phyloP scores from a whole-genome alignment of 495 filamentous ascomycete genomes.

The Penicillium tannophilum region DNA sequence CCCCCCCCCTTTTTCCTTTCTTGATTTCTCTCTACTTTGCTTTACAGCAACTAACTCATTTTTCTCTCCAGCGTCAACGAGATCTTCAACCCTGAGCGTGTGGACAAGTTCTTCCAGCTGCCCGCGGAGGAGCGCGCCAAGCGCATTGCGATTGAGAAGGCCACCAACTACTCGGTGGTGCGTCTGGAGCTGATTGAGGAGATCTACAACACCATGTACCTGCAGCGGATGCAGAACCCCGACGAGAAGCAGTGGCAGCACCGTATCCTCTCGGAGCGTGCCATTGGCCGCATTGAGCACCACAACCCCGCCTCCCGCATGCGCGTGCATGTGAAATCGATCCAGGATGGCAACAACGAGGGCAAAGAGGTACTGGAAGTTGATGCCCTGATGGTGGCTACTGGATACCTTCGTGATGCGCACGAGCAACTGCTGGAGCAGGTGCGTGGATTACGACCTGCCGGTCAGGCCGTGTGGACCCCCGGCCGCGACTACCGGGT shows the following conservation, averaged over 20 bases:
- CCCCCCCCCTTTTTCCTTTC: no score
- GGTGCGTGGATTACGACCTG: slow-evolving; percentile 62
- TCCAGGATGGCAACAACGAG: slow-evolving; percentile 29
- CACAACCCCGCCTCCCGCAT: slow-evolving; percentile 44
- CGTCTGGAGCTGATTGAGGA: slow-evolving; percentile 82
- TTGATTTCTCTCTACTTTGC: neutral
- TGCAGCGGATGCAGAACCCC: slow-evolving; percentile 71
- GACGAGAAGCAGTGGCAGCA: slow-evolving; percentile 78
- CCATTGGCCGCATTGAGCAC: slow-evolving; percentile 60
- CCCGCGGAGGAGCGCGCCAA: slow-evolving; percentile 60
- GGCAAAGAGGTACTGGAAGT: slow-evolving; percentile 65
- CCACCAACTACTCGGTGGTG: slow-evolving; percentile 94
- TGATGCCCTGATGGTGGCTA: slow-evolving; percentile 82
- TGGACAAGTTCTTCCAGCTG: slow-evolving; percentile 72
- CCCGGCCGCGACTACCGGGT: slow-evolving; percentile 72
- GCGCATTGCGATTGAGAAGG: slow-evolving; percentile 64
- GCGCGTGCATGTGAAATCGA: slow-evolving; percentile 39
- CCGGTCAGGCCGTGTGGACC: slow-evolving; percentile 40
- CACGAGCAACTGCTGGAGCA: slow-evolving; percentile 77
- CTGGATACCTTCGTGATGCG: slow-evolving; percentile 78
- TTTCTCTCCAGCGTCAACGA: slow-evolving; percentile 75
- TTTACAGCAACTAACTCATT: slow-evolving; percentile 20
- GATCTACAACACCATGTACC: slow-evolving; percentile 82
- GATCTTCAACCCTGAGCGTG: slow-evolving; percentile 85
- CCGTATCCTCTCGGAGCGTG: slow-evolving; percentile 69